These are phyloP conservation scores for Neonothopanus nambi DNA, from an alignment of 1,284 basidiomycete species.

Conservation along the genomic window DNA sequence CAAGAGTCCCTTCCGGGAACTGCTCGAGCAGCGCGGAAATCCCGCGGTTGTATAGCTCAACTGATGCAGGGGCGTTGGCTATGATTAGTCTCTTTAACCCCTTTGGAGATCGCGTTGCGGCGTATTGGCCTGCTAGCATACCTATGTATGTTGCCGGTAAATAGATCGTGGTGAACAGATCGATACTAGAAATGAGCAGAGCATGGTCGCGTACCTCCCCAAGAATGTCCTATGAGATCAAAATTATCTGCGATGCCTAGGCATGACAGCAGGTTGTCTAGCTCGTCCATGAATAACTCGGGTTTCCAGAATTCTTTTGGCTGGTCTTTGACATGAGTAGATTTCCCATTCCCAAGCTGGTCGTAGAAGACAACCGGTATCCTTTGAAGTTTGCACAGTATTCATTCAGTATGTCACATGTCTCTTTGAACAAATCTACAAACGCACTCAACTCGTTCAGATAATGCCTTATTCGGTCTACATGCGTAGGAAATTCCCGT, in stretches of 20 bases:
- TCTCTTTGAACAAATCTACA: no score
- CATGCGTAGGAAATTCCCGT: no score
- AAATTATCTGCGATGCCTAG: conserved; percentile 26
- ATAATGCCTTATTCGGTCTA: no score
- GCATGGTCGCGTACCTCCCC: conserved; percentile 33
- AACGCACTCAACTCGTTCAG: no score
- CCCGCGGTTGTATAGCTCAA: conserved; percentile 32
- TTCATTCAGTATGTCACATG: no score
- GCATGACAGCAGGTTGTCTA: conserved; percentile 31
- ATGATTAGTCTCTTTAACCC: conserved; percentile 38
- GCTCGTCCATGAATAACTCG: conserved; percentile 33
- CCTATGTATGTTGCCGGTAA: background rate
- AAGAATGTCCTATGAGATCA: conserved; percentile 38
- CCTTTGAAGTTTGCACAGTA: no score
- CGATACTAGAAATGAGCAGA: background rate
- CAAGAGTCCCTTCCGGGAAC: conserved; percentile 39
- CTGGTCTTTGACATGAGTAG: conserved; percentile 37
- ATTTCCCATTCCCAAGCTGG: conserved; percentile 47
- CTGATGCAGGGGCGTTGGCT: conserved; percentile 35
- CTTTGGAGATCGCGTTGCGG: conserved; percentile 28
- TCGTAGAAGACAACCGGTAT: conserved; percentile 44
- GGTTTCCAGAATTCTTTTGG: conserved; percentile 37
- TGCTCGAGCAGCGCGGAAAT: conserved; percentile 25
- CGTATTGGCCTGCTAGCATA: conserved; percentile 38
- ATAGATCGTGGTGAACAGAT: background rate